A percentile compares a stretch with the other conserved stretches of the same genome.
Conservation (phyloP, 768 basidiomycete species). For the Tylopilus sp. region DNA sequence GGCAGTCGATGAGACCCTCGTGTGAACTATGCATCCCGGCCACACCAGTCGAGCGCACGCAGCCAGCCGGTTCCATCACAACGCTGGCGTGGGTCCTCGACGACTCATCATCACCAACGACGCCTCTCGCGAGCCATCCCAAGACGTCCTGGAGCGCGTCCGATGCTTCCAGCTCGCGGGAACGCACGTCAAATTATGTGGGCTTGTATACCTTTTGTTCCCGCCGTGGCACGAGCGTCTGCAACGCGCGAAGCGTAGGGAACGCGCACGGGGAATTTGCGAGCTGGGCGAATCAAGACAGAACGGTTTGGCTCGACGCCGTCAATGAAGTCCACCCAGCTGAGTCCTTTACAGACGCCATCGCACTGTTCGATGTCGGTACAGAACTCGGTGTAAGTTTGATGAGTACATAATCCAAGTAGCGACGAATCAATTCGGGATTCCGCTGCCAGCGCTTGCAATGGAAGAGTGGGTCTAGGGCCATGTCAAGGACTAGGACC, state of each 20-base stretch:
- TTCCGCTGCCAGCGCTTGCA: slow-evolving; percentile 70
- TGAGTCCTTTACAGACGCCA: slow-evolving; percentile 68
- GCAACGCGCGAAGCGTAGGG: slow-evolving; percentile 81
- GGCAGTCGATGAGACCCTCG: too few relatives aligned
- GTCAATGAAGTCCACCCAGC: slow-evolving; percentile 68
- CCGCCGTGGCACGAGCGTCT: slow-evolving; percentile 75
- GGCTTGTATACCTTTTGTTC: slow-evolving; percentile 88
- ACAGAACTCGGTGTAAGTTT: slow-evolving; percentile 89
- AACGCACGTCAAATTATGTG: slow-evolving; percentile 68
- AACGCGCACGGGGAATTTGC: slow-evolving; percentile 79
- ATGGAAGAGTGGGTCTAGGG: background rate
- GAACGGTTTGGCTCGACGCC: slow-evolving; percentile 39
- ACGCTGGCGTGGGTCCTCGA: too few relatives aligned
- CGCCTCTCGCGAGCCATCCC: slow-evolving; percentile 50
- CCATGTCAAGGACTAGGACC: too few relatives aligned
- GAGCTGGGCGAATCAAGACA: slow-evolving; percentile 34
- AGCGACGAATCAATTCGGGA: slow-evolving; percentile 90
- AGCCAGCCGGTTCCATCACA: too few relatives aligned
- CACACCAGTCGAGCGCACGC: too few relatives aligned
- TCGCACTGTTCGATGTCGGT: slow-evolving; percentile 70
- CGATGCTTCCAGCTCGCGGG: slow-evolving; percentile 56
- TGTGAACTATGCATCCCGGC: too few relatives aligned
- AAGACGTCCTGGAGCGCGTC: slow-evolving; percentile 52
- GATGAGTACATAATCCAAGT: slow-evolving; percentile 87
- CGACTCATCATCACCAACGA: slow-evolving; percentile 15